Conservation (phyloP, 139 green algal genomes). For the Chlamydomonas eustigma region DNA sequence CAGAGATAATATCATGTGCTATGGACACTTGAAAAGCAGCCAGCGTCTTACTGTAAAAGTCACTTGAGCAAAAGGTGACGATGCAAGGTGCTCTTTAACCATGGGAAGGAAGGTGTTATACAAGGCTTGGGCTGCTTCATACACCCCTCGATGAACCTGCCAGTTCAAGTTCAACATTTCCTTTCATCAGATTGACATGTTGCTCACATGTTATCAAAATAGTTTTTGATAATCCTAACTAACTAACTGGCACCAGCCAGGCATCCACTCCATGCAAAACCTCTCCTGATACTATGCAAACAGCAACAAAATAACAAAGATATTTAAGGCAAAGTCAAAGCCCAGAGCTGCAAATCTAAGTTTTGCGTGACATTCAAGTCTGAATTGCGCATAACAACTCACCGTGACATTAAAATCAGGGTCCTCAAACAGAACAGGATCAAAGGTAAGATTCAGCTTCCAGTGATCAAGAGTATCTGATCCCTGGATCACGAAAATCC, state of each 20-base stretch:
- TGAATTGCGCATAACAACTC: neutral
- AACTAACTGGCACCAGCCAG: no score
- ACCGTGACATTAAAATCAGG: constrained; percentile 67
- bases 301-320: neutral
- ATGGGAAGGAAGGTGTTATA: constrained; percentile 89
- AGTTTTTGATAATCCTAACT: no score
- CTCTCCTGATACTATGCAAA: neutral
- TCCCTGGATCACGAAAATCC: constrained; percentile 20
- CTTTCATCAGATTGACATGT: neutral
- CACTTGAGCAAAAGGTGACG: constrained; percentile 30
- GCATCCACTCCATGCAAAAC: no score
- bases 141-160: constrained; percentile 92
- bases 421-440: constrained; percentile 94
- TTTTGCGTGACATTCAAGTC: constrained; percentile 1
- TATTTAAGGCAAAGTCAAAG: no score
- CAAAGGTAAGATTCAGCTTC: constrained; percentile 91
- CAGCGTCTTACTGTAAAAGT: constrained; percentile 38
- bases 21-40: no score
- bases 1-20: no score
- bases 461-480: constrained; percentile 68
- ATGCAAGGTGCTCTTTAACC: constrained; percentile 77
- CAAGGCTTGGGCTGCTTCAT: constrained; percentile 78
- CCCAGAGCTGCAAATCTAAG: no score
- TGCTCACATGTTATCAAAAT: no score
- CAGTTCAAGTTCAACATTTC: neutral